A percentile compares a stretch with the other conserved stretches of the same genome.
These are phyloP conservation scores for Hirschfeldia incana DNA, from an alignment of 345 rosid species.

Conservation along the genomic window DNA sequence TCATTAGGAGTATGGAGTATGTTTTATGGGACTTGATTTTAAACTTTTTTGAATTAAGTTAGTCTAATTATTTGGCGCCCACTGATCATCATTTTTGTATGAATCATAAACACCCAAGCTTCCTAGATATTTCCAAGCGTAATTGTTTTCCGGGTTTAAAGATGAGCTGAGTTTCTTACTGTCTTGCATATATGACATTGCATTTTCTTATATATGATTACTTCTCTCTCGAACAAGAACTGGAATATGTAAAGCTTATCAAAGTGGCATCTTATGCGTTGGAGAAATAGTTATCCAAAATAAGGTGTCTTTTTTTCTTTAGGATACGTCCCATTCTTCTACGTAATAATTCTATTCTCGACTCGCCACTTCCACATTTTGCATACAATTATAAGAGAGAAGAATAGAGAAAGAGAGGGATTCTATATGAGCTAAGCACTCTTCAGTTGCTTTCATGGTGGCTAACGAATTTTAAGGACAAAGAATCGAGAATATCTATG, in stretches of 20 bases:
- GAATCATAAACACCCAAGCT: neutral
- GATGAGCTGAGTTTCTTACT: neutral
- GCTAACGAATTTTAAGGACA: conserved; percentile 25
- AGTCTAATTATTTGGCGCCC: neutral
- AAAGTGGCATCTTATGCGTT: conserved; percentile 49
- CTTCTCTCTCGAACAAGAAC: neutral
- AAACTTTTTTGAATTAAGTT: neutral
- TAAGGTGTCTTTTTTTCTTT: conserved; percentile 6
- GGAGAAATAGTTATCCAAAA: conserved; percentile 41
- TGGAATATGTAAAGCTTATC: conserved; percentile 46
- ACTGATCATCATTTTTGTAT: neutral
- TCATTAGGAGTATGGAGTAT: too few species aligned
- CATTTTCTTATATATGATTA: neutral
- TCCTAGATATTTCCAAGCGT: neutral
- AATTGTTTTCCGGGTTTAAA: neutral
- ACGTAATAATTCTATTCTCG: conserved; percentile 41
- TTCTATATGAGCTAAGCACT: conserved; percentile 33
- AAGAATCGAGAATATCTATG: conserved; percentile 24
- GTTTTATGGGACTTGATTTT: neutral
- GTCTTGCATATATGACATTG: neutral
- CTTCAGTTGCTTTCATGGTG: conserved; percentile 20
- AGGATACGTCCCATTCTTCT: conserved; percentile 16
- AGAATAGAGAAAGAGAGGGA: neutral
- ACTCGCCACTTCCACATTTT: conserved; percentile 41
- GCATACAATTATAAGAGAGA: neutral